Conservation (phyloP, 805 yeast species). For the Wickerhamomyces rabaulensis region DNA sequence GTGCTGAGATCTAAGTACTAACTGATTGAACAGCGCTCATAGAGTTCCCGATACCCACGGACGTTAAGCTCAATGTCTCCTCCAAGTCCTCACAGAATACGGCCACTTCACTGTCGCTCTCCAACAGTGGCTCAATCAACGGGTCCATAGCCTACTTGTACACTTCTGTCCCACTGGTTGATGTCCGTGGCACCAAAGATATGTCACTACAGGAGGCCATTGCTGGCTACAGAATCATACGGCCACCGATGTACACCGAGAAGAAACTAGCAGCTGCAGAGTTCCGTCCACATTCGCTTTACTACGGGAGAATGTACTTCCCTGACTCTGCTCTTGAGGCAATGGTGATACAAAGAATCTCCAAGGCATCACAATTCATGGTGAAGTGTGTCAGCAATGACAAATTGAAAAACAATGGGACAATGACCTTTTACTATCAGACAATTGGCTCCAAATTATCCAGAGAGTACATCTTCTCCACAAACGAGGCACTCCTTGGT, state of each 20-base stretch:
- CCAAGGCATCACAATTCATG: conserved; percentile 56
- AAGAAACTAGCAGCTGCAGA: not conserved
- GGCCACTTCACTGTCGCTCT: conserved; percentile 67
- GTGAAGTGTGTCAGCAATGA: conserved; percentile 73
- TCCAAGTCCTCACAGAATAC: conserved; percentile 65
- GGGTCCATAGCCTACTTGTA: conserved; percentile 84
- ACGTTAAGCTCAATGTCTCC: conserved; percentile 59
- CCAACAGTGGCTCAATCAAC: conserved; percentile 57
- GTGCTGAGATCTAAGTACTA: not conserved
- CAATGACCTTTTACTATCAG: conserved; percentile 68
- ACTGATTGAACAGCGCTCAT: conserved; percentile 38
- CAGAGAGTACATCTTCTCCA: conserved; percentile 72
- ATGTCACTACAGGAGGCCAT: conserved; percentile 62
- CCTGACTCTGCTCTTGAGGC: conserved; percentile 89
- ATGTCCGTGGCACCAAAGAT: conserved; percentile 44
- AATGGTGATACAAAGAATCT: conserved; percentile 64
- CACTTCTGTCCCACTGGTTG: conserved; percentile 52
- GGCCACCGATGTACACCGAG: conserved; percentile 30
- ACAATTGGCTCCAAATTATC: conserved; percentile 56
- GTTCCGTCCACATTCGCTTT: conserved; percentile 35
- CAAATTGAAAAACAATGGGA: conserved; percentile 45
- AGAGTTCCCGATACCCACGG: conserved; percentile 69
- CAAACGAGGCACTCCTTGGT: conserved; percentile 81
- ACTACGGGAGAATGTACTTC: conserved; percentile 83
- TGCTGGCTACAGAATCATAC: conserved; percentile 59